Conservation (phyloP, 805 yeast species). For the Lachancea waltii region DNA sequence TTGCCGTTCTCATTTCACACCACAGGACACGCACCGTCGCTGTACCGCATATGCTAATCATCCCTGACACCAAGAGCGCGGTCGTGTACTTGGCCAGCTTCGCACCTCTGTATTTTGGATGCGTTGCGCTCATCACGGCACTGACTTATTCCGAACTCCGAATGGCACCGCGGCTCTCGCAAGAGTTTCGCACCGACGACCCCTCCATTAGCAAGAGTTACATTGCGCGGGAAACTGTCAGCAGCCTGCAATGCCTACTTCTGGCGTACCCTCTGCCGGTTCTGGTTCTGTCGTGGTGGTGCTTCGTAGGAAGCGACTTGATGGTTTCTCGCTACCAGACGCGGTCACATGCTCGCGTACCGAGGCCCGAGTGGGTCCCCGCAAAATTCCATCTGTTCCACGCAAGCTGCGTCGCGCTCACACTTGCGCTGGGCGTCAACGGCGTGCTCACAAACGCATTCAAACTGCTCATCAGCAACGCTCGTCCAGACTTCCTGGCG, state of each 20-base stretch:
- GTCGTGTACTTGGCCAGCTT: not conserved
- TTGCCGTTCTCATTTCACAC: not conserved
- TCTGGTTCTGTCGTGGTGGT: conserved; percentile 9
- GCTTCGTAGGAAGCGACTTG: conserved; percentile 7
- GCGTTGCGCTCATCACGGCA: not conserved
- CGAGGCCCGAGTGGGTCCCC: conserved; percentile 17
- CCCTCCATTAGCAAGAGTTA: conserved; percentile 17
- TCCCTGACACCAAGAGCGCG: too few species aligned
- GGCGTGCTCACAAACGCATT: conserved; percentile 25
- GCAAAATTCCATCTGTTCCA: conserved; percentile 22
- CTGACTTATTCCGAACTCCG: conserved; percentile 8
- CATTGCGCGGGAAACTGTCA: conserved; percentile 19
- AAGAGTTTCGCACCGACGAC: conserved; percentile 9
- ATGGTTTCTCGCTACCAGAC: conserved; percentile 1
- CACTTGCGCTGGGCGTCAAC: conserved; percentile 18
- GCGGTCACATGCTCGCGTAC: conserved; percentile 4
- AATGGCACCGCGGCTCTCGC: conserved; percentile 7
- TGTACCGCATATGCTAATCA: too few species aligned
- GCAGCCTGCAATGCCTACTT: conserved; percentile 17
- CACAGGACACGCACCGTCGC: not conserved
- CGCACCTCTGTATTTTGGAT: conserved; percentile 3
- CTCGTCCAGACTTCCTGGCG: conserved; percentile 28
- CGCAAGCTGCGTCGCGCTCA: conserved; percentile 17
- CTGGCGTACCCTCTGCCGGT: conserved; percentile 15
- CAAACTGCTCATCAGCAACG: conserved; percentile 23